phyloP scores from a whole-genome alignment of 192 early-diverging fungal genomes.

The Oehlia diaphana region DNA sequence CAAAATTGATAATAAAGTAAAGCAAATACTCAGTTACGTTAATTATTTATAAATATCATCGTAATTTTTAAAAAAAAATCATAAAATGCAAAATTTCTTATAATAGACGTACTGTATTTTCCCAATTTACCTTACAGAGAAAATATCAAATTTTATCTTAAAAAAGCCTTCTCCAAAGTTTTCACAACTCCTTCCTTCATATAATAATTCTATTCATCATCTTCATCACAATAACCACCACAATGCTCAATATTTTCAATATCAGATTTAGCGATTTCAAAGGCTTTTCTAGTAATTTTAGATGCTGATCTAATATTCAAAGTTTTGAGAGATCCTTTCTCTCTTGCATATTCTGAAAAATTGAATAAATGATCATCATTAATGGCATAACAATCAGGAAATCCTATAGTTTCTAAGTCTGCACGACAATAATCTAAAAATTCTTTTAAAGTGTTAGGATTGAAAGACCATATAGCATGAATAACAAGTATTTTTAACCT shows the following conservation, averaged over 20 bases:
- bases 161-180: no score
- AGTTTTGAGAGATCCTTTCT: not conserved
- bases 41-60: no score
- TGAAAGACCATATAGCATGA: conserved; percentile 14
- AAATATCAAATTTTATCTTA: no score
- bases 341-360: not conserved
- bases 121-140: no score
- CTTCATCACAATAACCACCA: not conserved
- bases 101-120: no score
- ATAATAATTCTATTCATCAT: no score
- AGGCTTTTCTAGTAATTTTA: conserved; percentile 2
- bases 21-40: no score
- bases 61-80: no score
- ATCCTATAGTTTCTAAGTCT: not conserved
- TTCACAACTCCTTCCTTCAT: no score
- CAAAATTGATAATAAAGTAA: no score
- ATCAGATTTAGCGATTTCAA: not conserved
- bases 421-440: conserved; percentile 7
- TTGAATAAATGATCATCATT: conserved; percentile 12
- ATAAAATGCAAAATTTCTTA: no score
- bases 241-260: not conserved
- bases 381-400: conserved; percentile 2
- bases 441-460: not conserved
- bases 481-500: not conserved
- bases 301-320: conserved; percentile 10